Conservation (phyloP, 331 rosid species). For the Rhamnella rubrinervis region DNA sequence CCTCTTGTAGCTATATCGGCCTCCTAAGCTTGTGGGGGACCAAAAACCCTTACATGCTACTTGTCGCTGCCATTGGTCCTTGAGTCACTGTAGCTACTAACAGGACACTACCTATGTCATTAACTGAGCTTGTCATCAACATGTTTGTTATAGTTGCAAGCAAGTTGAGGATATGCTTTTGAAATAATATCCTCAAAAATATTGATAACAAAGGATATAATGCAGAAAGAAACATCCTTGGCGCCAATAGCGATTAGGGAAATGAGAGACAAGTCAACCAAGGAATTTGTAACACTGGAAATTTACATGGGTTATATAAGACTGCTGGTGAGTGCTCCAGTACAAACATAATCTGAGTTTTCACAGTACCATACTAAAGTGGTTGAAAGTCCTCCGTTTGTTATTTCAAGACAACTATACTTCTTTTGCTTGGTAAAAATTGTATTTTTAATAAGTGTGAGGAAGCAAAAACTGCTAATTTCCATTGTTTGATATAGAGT, state of each 20-base stretch:
- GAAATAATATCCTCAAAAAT: constrained; percentile 8
- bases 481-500: too few species aligned
- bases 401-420: too few species aligned
- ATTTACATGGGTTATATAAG: background rate
- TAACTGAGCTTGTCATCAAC: constrained; percentile 16
- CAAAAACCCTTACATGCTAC: constrained; percentile 34
- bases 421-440: too few species aligned
- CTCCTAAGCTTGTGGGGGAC: constrained; percentile 43
- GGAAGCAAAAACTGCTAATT: too few species aligned
- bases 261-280: background rate
- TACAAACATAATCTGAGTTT: background rate
- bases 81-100: constrained; percentile 31
- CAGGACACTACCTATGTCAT: constrained; percentile 23
- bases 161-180: constrained; percentile 18
- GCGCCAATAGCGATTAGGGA: background rate
- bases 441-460: too few species aligned
- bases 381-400: background rate
- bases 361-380: background rate
- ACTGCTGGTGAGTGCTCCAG: background rate
- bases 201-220: too few species aligned
- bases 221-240: background rate
- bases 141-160: constrained; percentile 12
- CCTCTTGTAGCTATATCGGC: constrained; percentile 26
- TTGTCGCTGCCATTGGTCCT: constrained; percentile 36
- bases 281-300: background rate